Evolutionary conservation across 495 filamentous ascomycete species (phyloP), one percentile per base, ranked within the genome.

Genomic region (Bathelium albidoporum): DNA sequence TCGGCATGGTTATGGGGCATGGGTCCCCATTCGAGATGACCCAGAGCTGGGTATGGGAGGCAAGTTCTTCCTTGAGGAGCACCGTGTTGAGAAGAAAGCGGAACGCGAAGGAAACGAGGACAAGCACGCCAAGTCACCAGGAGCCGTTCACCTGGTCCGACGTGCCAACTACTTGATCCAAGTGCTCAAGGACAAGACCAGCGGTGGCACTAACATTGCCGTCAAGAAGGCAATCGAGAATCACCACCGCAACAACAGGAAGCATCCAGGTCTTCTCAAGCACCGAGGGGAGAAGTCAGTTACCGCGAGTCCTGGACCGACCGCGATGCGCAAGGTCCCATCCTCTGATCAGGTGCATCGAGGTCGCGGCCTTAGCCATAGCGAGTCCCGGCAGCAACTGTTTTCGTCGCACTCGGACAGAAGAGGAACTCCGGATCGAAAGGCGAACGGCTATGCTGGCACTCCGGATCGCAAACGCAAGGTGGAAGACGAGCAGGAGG

Each of bases 11-110:
- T 97, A 95, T 72, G 94, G 94, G 60, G 90, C 91, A 20, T 99
- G 94, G 94, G 80, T 83, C 2, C 83, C 88, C 64, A 97, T 99
- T 69, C 85, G 93, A 11, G 95, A 97, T 68, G 94, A 99, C 70
- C 79, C 83, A 4, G 91, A 96, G 59, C 82, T 99, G 20, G 86
- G 81, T 3, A 86, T 99, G 76, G 79, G 80, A 2, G 94, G 96
- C 66, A 97, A 96, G 71, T 91, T 97, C 72, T 99, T 95, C 77
- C 73, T 99, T 5, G 94, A 99, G 72, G 94, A 99, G 70, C 92
- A 97, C 72, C 88, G 92, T n/a, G 93, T 97, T 26, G 95, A 93
- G 72, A 89, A 95, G 73, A 97, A 97, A 69, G 92, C 91, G 65
- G 90, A 96, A 68, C 88, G 94, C 20, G 83, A 78, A 0, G 65